Evolutionary conservation across 331 rosid species (phyloP).

Genomic region (Telfairia occidentalis): DNA sequence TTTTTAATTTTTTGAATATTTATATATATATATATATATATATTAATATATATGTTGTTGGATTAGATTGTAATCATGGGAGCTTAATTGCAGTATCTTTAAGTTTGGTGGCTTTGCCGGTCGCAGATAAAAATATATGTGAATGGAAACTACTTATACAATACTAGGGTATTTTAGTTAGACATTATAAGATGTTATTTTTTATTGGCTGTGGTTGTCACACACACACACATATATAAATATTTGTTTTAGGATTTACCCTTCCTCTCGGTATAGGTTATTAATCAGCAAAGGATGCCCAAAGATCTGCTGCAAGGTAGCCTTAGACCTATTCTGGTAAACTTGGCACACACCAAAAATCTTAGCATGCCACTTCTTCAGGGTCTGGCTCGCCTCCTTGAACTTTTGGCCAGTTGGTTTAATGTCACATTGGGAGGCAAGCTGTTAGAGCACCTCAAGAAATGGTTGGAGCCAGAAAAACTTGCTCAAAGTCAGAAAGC

Average conservation of each 20-base stretch:
- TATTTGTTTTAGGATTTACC: not conserved
- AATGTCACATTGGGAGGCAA: slow-evolving; percentile 93
- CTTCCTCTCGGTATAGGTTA: slow-evolving; percentile 44
- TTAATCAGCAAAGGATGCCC: slow-evolving; percentile 91
- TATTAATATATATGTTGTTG: not conserved
- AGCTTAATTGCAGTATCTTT: not conserved
- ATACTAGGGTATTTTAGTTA: not conserved
- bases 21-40: not conserved
- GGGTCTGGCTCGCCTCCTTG: slow-evolving; percentile 97
- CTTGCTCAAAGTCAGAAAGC: slow-evolving; percentile 88
- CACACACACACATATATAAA: not conserved
- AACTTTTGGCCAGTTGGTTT: slow-evolving; percentile 91
- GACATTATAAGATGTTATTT: not conserved
- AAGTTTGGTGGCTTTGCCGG: not conserved
- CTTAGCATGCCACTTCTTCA: slow-evolving; percentile 97
- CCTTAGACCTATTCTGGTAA: slow-evolving; percentile 93
- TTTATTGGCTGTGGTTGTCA: not conserved
- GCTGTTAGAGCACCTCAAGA: slow-evolving; percentile 85
- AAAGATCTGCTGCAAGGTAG: slow-evolving; percentile 94
- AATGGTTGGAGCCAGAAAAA: slow-evolving; percentile 99
- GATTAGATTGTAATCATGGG: not conserved
- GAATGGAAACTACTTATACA: slow-evolving; percentile 2
- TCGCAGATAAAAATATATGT: not conserved
- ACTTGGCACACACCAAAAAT: slow-evolving; percentile 92
- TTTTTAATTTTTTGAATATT: not conserved